phyloP scores from a whole-genome alignment of 352 stramenopile species.

The Pythium dissotocum region DNA sequence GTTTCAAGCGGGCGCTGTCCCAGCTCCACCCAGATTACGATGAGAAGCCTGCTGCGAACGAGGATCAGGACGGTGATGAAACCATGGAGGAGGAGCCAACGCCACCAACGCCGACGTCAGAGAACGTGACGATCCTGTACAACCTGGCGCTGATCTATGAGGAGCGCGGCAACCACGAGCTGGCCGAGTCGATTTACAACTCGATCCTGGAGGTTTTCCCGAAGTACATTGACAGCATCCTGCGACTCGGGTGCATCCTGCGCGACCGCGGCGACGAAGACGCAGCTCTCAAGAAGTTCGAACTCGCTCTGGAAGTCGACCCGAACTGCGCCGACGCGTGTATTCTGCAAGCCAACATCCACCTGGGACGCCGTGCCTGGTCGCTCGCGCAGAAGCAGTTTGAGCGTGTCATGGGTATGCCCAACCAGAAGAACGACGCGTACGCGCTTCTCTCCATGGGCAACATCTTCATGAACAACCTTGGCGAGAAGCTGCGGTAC shows the following conservation, averaged over 20 bases:
- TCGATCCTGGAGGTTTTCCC: slow-evolving; percentile 92
- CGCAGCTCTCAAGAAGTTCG: slow-evolving; percentile 89
- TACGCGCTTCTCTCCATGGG: slow-evolving; percentile 97
- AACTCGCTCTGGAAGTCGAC: slow-evolving; percentile 91
- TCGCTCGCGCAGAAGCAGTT: slow-evolving; percentile 93
- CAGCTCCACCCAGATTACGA: slow-evolving; percentile 49
- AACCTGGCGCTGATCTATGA: slow-evolving; percentile 96
- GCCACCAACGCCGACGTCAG: slow-evolving; percentile 54
- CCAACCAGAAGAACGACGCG: slow-evolving; percentile 94
- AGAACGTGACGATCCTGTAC: slow-evolving; percentile 94
- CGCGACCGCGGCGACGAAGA: slow-evolving; percentile 93
- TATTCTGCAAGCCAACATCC: slow-evolving; percentile 95
- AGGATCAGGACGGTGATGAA: slow-evolving; percentile 41
- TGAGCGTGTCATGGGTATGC: slow-evolving; percentile 93
- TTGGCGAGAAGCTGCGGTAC: slow-evolving; percentile 94
- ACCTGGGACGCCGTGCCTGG: slow-evolving; percentile 95
- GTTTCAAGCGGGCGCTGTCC: slow-evolving; percentile 87
- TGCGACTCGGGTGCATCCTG: slow-evolving; percentile 93
- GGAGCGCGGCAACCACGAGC: slow-evolving; percentile 88
- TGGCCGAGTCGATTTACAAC: slow-evolving; percentile 92
- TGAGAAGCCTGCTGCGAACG: slow-evolving; percentile 29
- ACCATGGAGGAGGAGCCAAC: slow-evolving; percentile 31
- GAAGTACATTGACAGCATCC: slow-evolving; percentile 93
- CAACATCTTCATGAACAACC: slow-evolving; percentile 99
- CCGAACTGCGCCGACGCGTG: slow-evolving; percentile 92